Evolutionary conservation across 306 rosid genomes (phyloP).

Genomic region (Prunus kanzakura): DNA sequence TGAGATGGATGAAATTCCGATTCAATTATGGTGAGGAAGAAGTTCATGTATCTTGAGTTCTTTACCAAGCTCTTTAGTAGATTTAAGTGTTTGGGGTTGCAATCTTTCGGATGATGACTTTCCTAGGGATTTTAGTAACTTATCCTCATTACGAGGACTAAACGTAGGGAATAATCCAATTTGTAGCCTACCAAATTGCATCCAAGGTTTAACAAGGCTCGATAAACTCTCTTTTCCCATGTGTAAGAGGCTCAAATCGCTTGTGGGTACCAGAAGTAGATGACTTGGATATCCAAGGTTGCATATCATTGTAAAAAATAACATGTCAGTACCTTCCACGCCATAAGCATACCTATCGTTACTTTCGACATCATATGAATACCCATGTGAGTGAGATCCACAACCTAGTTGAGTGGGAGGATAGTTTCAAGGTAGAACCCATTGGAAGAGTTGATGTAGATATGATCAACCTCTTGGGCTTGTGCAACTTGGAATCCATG

Average conservation of each 20-base stretch:
- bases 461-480: background rate
- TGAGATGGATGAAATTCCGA: background rate
- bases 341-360: too few relatives aligned
- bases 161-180: background rate
- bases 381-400: too few relatives aligned
- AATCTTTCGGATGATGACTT: background rate
- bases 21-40: background rate
- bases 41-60: background rate
- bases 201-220: background rate
- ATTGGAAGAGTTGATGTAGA: background rate
- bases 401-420: background rate
- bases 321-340: too few relatives aligned
- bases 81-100: background rate
- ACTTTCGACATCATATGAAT: too few relatives aligned
- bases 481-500: background rate
- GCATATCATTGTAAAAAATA: too few relatives aligned
- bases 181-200: background rate
- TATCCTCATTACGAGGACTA: background rate
- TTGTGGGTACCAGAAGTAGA: background rate
- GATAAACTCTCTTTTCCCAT: accelerated
- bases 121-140: background rate
- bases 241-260: background rate
- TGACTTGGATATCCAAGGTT: too few relatives aligned
- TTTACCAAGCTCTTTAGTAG: background rate
- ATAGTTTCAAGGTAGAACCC: accelerated